Base-by-base conservation (phyloP, 2,329 filamentous ascomycete genomes). In the Chaetomium sp. region DNA sequence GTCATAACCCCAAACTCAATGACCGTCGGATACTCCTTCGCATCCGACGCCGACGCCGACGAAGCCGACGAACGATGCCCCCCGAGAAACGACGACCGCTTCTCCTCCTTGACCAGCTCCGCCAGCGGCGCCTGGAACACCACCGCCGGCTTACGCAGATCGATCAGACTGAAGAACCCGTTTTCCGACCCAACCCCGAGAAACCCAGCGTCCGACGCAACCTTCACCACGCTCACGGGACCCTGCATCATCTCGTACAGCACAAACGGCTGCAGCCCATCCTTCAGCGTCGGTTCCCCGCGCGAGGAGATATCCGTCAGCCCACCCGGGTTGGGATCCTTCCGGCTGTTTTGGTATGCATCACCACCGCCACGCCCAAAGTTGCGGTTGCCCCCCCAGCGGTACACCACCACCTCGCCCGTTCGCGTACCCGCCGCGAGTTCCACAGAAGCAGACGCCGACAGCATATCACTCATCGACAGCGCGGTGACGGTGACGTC, bases 1-100 rank as follows among this genome's bases (percentile, higher is more conserved):
- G 88, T 95, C 84, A 99, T 86, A 47, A 96, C 89, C 52, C 89
- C 90, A 72, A 97, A 99, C 67, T 96, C 89, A 34, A 97, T 84
- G 35, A 76, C 79, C 0, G 89, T 90, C 0, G 89, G 84, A 81
- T 85, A 95, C 66, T 96, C 56, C 19, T 27, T 27, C 19, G 19
- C 19, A 27, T 27, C 19, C 19, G 19, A 27, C 19, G 19, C 19
- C n/a, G 9, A 32, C n/a, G 64, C 59, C 1, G 74, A 68, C 32
- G 75, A 70, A 51, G 70, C 48, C 55, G 53, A 74, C 34, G 76
- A 53, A 1, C 49, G 79, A 55, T 77, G 79, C 10, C 74, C 74
- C 70, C 79, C 81, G 58, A 85, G 76, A 64, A 96, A 87, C 52
- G 88, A 90, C 2, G 82, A 77, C 34, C 87, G 81, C 70, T 91